Conservation (phyloP, 2,329 filamentous ascomycete species). For the Metarhizium humberi region DNA sequence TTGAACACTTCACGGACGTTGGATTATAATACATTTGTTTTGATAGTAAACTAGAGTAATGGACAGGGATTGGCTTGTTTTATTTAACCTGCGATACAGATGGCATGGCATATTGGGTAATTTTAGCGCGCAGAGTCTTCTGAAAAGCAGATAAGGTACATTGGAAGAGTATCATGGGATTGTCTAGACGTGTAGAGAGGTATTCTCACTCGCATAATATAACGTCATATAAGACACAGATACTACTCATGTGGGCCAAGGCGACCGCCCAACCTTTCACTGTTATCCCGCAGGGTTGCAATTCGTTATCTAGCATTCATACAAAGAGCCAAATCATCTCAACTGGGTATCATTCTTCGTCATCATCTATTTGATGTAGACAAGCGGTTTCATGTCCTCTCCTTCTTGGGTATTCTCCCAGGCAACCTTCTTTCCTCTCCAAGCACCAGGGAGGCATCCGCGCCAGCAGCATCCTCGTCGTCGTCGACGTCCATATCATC, state of each 20-base stretch:
- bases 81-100: too few relatives aligned
- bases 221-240: too few relatives aligned
- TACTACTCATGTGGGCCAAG: too few relatives aligned
- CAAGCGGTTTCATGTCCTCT: neutral
- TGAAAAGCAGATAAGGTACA: too few relatives aligned
- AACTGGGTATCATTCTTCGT: slow-evolving; percentile 7
- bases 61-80: neutral
- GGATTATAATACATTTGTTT: neutral
- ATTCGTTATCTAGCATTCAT: neutral
- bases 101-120: too few relatives aligned
- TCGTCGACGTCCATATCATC: slow-evolving; percentile 33
- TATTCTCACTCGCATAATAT: too few relatives aligned
- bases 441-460: slow-evolving; percentile 14
- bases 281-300: too few relatives aligned
- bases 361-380: neutral
- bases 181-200: too few relatives aligned
- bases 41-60: neutral
- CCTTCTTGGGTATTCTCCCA: slow-evolving; percentile 15
- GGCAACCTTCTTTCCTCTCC: slow-evolving; percentile 14
- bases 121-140: too few relatives aligned
- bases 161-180: too few relatives aligned
- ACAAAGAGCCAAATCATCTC: neutral
- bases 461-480: slow-evolving; percentile 6
- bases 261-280: too few relatives aligned
- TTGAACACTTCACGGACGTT: neutral